Evolutionary conservation across 352 stramenopile genomes (phyloP).

Genomic region (Phytophthora foliorum): DNA sequence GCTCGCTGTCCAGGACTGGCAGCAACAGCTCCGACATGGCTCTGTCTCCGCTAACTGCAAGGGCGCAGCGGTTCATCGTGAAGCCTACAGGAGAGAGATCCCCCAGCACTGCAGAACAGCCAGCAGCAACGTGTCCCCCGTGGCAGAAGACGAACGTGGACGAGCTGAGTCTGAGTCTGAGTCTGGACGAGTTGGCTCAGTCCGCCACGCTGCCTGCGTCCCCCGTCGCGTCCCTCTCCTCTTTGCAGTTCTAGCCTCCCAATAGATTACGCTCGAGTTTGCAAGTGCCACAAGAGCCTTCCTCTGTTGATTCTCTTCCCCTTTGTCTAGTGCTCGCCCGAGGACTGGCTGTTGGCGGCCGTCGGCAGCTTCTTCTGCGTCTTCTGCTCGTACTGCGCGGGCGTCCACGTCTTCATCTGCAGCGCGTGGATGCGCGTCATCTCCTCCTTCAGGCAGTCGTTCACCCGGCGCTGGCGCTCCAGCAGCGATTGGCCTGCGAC

Average conservation of each 20-base stretch:
- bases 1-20: conserved; percentile 17
- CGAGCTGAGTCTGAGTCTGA: conserved; percentile 19
- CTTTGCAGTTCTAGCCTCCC: conserved; percentile 14
- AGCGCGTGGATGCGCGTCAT: conserved; percentile 88
- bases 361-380: conserved; percentile 65
- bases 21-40: conserved; percentile 20
- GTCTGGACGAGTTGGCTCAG: conserved; percentile 35
- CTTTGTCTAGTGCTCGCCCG: conserved; percentile 60
- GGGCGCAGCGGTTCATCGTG: conserved; percentile 50
- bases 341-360: conserved; percentile 46
- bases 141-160: conserved; percentile 17
- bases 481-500: conserved; percentile 73
- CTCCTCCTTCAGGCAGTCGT: conserved; percentile 85
- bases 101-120: conserved; percentile 5
- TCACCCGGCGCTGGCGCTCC: conserved; percentile 81
- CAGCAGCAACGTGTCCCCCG: conserved; percentile 12
- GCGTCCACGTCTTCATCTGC: conserved; percentile 90
- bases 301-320: not conserved
- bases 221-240: not conserved
- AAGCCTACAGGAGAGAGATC: conserved; percentile 41
- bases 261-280: conserved; percentile 5
- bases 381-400: conserved; percentile 85
- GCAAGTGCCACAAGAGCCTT: not conserved
- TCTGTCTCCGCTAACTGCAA: conserved; percentile 35
- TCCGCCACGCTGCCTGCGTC: conserved; percentile 15